phyloP scores from a whole-genome alignment of 179 eudicot species.

The Silene coronaria region DNA sequence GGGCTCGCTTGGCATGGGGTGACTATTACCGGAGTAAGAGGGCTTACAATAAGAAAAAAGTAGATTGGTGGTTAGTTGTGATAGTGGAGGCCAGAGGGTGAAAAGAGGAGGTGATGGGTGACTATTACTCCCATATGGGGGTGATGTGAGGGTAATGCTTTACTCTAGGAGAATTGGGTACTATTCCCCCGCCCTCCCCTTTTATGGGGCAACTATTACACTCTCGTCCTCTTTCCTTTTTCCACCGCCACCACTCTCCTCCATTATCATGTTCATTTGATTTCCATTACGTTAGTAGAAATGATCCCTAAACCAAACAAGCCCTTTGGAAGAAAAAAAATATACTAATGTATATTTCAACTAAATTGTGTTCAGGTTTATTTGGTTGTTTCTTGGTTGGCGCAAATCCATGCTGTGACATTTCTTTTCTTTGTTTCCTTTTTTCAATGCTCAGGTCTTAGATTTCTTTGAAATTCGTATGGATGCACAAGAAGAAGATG shows the following conservation, averaged over 20 bases:
- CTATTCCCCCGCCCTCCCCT: too few relatives aligned
- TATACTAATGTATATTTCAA: neutral
- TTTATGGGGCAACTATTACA: too few relatives aligned
- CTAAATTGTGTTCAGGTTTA: neutral
- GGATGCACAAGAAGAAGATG: constrained; percentile 71
- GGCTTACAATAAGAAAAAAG: neutral
- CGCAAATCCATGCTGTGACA: neutral
- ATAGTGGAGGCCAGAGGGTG: neutral
- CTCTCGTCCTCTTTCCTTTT: neutral
- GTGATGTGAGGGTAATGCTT: neutral
- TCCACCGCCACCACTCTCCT: neutral
- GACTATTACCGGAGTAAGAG: neutral
- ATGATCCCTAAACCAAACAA: neutral
- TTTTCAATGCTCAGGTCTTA: constrained; percentile 47
- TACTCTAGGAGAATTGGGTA: too few relatives aligned
- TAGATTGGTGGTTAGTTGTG: neutral
- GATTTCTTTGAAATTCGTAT: constrained; percentile 89
- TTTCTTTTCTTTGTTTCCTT: neutral
- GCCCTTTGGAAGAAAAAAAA: neutral
- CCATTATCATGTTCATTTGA: neutral
- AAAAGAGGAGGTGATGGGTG: neutral
- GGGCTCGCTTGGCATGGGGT: neutral
- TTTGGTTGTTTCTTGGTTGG: neutral
- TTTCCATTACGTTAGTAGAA: too few relatives aligned
- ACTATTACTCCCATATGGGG: neutral